Conservation (phyloP, 2,329 filamentous ascomycete genomes). For the Ceratocystis variospora region DNA sequence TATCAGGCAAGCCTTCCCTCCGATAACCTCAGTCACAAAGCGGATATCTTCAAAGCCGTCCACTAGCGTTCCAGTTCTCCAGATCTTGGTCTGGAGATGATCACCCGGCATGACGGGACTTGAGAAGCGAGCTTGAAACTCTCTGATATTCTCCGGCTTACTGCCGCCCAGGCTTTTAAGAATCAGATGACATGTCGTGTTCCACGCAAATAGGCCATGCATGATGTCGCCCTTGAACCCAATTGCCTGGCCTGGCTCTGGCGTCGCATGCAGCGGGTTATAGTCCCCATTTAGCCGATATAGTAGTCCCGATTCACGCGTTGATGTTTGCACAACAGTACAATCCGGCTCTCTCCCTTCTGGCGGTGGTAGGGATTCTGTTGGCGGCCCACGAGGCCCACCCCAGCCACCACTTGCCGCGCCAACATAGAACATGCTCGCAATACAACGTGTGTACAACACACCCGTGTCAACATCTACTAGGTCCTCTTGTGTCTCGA, state of each 20-base stretch:
- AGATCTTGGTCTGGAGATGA: constrained; percentile 67
- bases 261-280: constrained; percentile 80
- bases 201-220: constrained; percentile 82
- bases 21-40: constrained; percentile 64
- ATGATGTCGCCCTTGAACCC: constrained; percentile 82
- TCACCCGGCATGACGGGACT: constrained; percentile 73
- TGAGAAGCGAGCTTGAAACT: constrained; percentile 81
- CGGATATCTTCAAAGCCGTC: constrained; percentile 66
- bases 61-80: constrained; percentile 53
- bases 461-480: constrained; percentile 50
- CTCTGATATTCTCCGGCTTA: constrained; percentile 67
- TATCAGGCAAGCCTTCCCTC: constrained; percentile 72
- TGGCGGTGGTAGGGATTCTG: constrained; percentile 64
- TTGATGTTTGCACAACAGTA: constrained; percentile 57
- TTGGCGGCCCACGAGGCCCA: constrained; percentile 76
- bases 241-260: constrained; percentile 75
- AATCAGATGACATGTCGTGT: constrained; percentile 59
- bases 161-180: constrained; percentile 60
- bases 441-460: constrained; percentile 44
- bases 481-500: constrained; percentile 65
- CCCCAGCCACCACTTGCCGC: constrained; percentile 58
- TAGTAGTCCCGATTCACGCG: constrained; percentile 55
- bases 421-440: constrained; percentile 64
- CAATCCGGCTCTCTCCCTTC: constrained; percentile 56
- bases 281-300: constrained; percentile 88